Evolutionary conservation across 768 basidiomycete genomes (phyloP), one percentile per base, ranked within the genome.

Genomic region (Leucocoprinus sp.): DNA sequence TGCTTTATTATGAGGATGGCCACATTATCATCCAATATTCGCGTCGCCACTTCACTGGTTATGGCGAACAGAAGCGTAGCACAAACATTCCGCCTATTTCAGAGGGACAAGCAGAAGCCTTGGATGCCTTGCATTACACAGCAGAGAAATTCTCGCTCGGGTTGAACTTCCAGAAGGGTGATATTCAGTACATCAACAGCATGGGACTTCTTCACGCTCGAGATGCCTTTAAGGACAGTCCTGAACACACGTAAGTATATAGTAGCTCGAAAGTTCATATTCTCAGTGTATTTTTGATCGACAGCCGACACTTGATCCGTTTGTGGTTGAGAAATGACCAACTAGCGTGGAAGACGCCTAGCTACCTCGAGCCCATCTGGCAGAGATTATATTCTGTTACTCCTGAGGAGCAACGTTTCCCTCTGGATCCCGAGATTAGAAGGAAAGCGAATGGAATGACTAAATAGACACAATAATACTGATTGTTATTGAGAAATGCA

Each of bases 151-250:
- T 64, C 51, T 64, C 65, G 23, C 58, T 73, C 2, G 65, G 57
- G 4, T 57, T 71, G 45, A 71, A 71, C 43, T 70, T 72, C 60
- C 61, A 69, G 52, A 72, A 71, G 50, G 71, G 71, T 29, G 71
- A 72, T 49, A 70, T 72, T 26, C 71, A 72, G 50, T 72, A 71
- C 52, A 70, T 72, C 57, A 72, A 71, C 51, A 70, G 64, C 47
- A 49, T 72, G 50, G 64, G 69, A 0, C 49, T 72, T 35, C 56
- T 72, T 38, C 71, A 72, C 51, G 69, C 69, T 9, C 51, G 71
- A 43, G 71, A 72, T 49, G 69, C 59, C 7, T 72, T 72, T 50
- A 51, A 55, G 26, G 71, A 72, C 51, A 64, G 64, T 39, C 54
- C 56, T n/a, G 59, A 66, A 50, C 62, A 71, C 42, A 65, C 63